Conservation (phyloP, 495 filamentous ascomycete genomes). For the Neohortaea acidophila region DNA sequence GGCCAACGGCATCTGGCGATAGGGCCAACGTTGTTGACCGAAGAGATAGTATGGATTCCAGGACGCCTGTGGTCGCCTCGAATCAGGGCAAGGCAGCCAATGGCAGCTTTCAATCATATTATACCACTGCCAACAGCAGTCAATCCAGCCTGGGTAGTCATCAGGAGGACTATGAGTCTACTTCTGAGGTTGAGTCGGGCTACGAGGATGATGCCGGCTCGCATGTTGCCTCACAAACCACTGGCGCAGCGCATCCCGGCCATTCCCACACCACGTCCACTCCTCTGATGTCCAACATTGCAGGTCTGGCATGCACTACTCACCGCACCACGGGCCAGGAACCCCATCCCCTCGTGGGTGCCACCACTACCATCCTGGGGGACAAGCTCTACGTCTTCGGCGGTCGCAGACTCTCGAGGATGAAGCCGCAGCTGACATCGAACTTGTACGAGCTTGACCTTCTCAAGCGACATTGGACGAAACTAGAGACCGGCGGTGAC, state of each 20-base stretch:
- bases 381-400: conserved; percentile 96
- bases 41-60: conserved; percentile 53
- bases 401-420: conserved; percentile 70
- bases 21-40: no score
- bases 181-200: conserved; percentile 22
- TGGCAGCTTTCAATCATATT: conserved; percentile 15
- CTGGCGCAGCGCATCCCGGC: conserved; percentile 14
- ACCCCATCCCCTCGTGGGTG: conserved; percentile 79
- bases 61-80: conserved; percentile 33
- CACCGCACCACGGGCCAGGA: conserved; percentile 81
- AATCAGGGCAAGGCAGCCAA: conserved; percentile 20
- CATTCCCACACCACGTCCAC: conserved; percentile 11
- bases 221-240: conserved; percentile 23
- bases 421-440: conserved; percentile 65
- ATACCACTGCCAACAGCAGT: conserved; percentile 37
- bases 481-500: conserved; percentile 68
- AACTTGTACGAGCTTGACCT: conserved; percentile 90
- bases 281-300: conserved; percentile 39
- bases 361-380: conserved; percentile 84
- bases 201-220: conserved; percentile 30
- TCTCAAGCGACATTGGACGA: conserved; percentile 81
- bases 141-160: conserved; percentile 41
- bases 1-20: conserved; percentile 26
- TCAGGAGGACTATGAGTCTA: conserved; percentile 34
- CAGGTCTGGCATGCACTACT: conserved; percentile 85